Evolutionary conservation across 345 rosid species (phyloP).

Genomic region (Sonneratia alba): DNA sequence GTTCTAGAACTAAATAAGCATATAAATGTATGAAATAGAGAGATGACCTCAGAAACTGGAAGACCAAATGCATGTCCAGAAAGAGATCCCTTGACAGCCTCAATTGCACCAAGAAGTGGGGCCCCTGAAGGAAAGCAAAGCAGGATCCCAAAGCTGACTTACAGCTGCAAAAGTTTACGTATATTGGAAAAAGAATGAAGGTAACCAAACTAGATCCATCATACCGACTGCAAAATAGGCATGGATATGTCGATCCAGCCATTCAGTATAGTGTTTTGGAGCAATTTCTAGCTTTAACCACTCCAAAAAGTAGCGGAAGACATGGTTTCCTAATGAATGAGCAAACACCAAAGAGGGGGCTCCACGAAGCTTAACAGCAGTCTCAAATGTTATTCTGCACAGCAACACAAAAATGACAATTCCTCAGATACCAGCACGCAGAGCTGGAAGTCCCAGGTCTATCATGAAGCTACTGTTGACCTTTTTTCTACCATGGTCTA

Average conservation of each 20-base stretch:
- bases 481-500: neutral
- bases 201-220: slow-evolving; percentile 10
- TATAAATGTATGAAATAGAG: slow-evolving; percentile 13
- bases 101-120: slow-evolving; percentile 93
- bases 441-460: neutral
- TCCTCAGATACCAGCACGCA: neutral
- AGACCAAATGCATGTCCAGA: slow-evolving; percentile 87
- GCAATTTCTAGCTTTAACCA: slow-evolving; percentile 99
- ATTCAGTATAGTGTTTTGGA: slow-evolving; percentile 71
- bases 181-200: slow-evolving; percentile 6
- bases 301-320: slow-evolving; percentile 92
- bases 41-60: slow-evolving; percentile 87
- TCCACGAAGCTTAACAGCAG: slow-evolving; percentile 82
- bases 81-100: slow-evolving; percentile 65
- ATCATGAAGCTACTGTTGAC: neutral
- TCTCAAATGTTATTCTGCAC: slow-evolving; percentile 86
- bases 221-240: slow-evolving; percentile 96
- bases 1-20: neutral
- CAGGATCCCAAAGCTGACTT: slow-evolving; percentile 8
- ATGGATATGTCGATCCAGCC: slow-evolving; percentile 93
- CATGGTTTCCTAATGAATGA: slow-evolving; percentile 94
- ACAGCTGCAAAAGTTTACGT: neutral
- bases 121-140: slow-evolving; percentile 43
- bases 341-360: slow-evolving; percentile 94
- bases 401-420: slow-evolving; percentile 6